Base-by-base conservation (phyloP, 805 yeast genomes). In the Wickerhamiella kazuoi region DNA sequence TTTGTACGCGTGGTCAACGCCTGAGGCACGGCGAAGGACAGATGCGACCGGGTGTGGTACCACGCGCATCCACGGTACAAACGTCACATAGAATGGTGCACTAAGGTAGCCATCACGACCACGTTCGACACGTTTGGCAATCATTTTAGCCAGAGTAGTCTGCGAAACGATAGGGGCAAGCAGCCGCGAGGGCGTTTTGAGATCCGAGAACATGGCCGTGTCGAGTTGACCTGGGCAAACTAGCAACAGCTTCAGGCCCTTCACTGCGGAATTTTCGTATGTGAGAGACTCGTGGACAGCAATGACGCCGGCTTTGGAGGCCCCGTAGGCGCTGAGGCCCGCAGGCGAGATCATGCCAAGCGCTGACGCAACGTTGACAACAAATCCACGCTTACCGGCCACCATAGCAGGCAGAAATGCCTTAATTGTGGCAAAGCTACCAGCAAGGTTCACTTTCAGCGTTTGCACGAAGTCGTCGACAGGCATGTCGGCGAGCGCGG, bases 311-410 rank as follows among this genome's bases (percentile, higher is more conserved):
- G 93, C 76, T 54, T 87, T 87, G 14, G 93, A 71, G 0, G 96
- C 94, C 0, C 94, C 94, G 52, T 87, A 87, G 0, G 79, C 79
- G 34, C 76, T 44, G 41, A 82, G 63, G 18, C 78, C 64, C 8
- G 93, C 86, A 0, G 96, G 96, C 0, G 90, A 69, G 64, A 80
- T 67, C 46, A 77, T 75, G 0, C 95, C 96, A 40, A 87, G 62
- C 0, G 81, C 84, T 0, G 94, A 82, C 0, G 93, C 82, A 30
- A 87, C 64, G 2, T 84, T 80, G 24, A 86, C 74, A 17, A 87
- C 66, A 53, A 74, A 79, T 0, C 96, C 95, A 34, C 87, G 61
- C 41, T 66, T 62, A 17, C 53, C 43, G 17, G 47, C 53, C 2
- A 80, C 45, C 87, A 87, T 81, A 31, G 60, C 71, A 0, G 94